These are phyloP conservation scores for Ophiostoma pallidulum DNA, from an alignment of 2,329 filamentous ascomycete species.

Conservation along the genomic window DNA sequence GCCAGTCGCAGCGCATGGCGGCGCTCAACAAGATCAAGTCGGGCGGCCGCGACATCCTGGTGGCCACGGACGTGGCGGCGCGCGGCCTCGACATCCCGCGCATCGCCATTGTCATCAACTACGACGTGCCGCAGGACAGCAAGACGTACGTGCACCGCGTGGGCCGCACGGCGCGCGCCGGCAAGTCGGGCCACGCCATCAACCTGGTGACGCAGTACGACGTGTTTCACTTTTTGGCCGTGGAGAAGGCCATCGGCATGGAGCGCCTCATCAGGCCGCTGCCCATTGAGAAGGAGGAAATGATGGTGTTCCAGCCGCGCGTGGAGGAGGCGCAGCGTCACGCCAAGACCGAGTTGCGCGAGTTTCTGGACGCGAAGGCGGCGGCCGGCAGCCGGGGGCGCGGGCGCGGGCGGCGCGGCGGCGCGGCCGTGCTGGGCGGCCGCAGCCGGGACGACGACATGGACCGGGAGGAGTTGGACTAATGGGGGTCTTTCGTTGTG, in stretches of 20 bases:
- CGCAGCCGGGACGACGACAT: constrained; percentile 51
- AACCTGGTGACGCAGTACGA: constrained; percentile 83
- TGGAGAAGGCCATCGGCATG: constrained; percentile 72
- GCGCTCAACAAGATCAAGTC: constrained; percentile 85
- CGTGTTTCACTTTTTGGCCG: constrained; percentile 67
- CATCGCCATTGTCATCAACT: constrained; percentile 82
- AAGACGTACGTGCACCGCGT: constrained; percentile 91
- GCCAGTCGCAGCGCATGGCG: constrained; percentile 75
- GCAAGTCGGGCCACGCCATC: constrained; percentile 73
- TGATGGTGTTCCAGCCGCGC: constrained; percentile 67
- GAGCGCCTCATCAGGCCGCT: constrained; percentile 56
- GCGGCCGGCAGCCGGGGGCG: constrained; percentile 32
- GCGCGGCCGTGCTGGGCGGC: constrained; percentile 21
- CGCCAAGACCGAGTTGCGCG: constrained; percentile 73
- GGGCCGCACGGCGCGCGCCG: constrained; percentile 77
- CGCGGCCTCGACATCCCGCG: constrained; percentile 86
- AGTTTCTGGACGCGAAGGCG: constrained; percentile 52
- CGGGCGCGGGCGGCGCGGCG: constrained; percentile 27
- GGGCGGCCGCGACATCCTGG: constrained; percentile 71
- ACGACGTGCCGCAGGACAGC: constrained; percentile 71
- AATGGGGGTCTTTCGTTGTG: no score
- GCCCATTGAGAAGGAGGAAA: constrained; percentile 66
- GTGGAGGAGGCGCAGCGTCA: constrained; percentile 78
- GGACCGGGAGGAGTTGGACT: constrained; percentile 64
- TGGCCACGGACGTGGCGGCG: constrained; percentile 89